Evolutionary conservation across 345 rosid species (phyloP).

Genomic region (Rhizophora mangle): DNA sequence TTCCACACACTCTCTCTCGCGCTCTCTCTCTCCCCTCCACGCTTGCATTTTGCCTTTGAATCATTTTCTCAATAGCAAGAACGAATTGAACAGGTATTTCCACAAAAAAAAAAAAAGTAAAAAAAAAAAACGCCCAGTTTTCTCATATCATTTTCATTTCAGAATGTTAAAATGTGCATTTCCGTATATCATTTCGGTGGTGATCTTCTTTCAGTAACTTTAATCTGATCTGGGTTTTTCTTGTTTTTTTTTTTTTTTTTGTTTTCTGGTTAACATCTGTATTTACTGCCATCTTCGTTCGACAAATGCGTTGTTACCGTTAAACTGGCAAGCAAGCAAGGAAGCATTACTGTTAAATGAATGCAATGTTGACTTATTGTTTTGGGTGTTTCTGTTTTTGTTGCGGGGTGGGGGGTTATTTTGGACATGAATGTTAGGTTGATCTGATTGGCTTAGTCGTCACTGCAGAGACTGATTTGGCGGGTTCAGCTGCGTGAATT

Average conservation of each 20-base stretch:
- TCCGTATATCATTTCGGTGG: not conserved
- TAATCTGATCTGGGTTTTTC: conserved; percentile 8
- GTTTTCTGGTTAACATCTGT: conserved; percentile 3
- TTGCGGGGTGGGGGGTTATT: not conserved
- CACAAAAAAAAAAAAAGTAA: not conserved
- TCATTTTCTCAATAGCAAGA: not conserved
- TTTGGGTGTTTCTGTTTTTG: not conserved
- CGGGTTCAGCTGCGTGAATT: conserved; percentile 6
- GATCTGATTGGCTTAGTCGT: conserved; percentile 13
- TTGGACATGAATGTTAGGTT: conserved; percentile 13
- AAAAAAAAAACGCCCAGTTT: not conserved
- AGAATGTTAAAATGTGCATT: not conserved
- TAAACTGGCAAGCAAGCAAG: not conserved
- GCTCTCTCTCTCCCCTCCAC: too few species aligned
- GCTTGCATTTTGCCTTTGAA: not conserved
- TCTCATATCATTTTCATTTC: not conserved
- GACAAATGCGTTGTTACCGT: not conserved
- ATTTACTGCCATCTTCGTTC: not conserved
- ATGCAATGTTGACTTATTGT: too few species aligned
- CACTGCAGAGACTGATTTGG: not conserved
- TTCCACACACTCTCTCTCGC: not conserved
- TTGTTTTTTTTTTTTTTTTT: too few species aligned
- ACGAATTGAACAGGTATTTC: conserved; percentile 4
- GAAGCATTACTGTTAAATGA: too few species aligned
- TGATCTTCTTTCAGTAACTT: not conserved